Evolutionary conservation across 768 basidiomycete genomes (phyloP).

Genomic region (Amanita rubescens): DNA sequence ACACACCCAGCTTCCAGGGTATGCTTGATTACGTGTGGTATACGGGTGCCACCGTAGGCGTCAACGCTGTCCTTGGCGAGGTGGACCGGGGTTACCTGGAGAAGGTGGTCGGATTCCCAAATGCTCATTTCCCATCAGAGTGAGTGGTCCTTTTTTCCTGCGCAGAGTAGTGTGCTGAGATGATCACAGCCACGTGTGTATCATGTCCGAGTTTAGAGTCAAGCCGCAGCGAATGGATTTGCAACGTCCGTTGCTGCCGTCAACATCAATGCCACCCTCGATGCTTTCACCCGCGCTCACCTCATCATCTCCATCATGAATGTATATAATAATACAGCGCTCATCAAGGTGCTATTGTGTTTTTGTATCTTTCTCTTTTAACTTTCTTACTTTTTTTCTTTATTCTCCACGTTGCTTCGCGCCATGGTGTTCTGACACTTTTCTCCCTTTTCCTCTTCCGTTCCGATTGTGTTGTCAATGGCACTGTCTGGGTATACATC

Average conservation of each 20-base stretch:
- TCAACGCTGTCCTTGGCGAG: conserved; percentile 82
- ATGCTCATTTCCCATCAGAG: conserved; percentile 96
- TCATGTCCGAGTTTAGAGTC: conserved; percentile 71
- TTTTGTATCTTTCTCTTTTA: conserved; percentile 5
- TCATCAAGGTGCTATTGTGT: not conserved
- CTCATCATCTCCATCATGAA: not conserved
- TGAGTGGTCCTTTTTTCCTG: conserved; percentile 35
- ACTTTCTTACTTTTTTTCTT: not conserved
- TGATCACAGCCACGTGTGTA: conserved; percentile 59
- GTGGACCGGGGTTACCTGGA: conserved; percentile 81
- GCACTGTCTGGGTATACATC: conserved; percentile 6
- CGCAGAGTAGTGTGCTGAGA: conserved; percentile 10
- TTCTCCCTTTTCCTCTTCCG: not conserved
- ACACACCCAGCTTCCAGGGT: conserved; percentile 80
- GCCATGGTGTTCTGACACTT: not conserved
- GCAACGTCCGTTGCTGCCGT: conserved; percentile 12
- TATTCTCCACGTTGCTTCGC: not conserved
- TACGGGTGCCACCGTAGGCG: conserved; percentile 59
- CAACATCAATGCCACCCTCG: conserved; percentile 4
- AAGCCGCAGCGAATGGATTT: conserved; percentile 54
- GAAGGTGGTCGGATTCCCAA: conserved; percentile 94
- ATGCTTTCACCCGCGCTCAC: not conserved
- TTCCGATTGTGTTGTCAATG: conserved; percentile 5
- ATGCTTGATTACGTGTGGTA: conserved; percentile 95
- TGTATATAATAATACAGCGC: conserved; percentile 1